These are phyloP conservation scores for Aureobasidium mangrovei DNA, from an alignment of 2,329 filamentous ascomycete species.

Conservation along the genomic window DNA sequence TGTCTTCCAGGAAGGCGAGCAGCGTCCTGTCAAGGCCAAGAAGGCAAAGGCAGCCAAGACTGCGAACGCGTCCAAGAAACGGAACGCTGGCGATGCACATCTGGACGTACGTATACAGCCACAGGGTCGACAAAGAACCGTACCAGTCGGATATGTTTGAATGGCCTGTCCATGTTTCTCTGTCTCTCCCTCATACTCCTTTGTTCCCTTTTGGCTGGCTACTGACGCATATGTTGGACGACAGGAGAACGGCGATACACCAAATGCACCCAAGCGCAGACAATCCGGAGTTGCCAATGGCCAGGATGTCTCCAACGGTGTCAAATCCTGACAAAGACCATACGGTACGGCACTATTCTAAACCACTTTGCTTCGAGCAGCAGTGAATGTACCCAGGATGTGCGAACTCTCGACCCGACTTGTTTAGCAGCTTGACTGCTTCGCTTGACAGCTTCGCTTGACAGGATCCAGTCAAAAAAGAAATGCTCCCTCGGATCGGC, in stretches of 20 bases:
- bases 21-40: constrained; percentile 34
- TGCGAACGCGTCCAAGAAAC: constrained; percentile 30
- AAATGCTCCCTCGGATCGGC: neutral
- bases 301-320: constrained; percentile 5
- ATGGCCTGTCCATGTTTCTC: neutral
- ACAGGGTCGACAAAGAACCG: neutral
- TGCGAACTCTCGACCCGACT: neutral
- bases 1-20: constrained; percentile 74
- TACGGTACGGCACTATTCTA: constrained; percentile 2
- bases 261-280: constrained; percentile 12
- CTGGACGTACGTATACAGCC: constrained; percentile 35
- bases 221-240: constrained; percentile 1
- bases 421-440: neutral
- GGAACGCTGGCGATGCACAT: constrained; percentile 35
- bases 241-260: constrained; percentile 4
- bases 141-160: neutral
- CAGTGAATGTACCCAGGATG: neutral
- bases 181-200: neutral
- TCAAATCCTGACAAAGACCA: neutral
- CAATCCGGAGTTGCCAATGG: constrained; percentile 5
- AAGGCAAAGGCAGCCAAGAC: constrained; percentile 27
- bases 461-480: neutral
- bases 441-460: neutral
- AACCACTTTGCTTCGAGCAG: neutral
- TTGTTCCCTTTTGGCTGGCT: neutral